Percentiles rank a stretch among this genome's conserved stretches.
phyloP scores from a whole-genome alignment of 2,329 filamentous ascomycete genomes.

The Talaromyces sp. region DNA sequence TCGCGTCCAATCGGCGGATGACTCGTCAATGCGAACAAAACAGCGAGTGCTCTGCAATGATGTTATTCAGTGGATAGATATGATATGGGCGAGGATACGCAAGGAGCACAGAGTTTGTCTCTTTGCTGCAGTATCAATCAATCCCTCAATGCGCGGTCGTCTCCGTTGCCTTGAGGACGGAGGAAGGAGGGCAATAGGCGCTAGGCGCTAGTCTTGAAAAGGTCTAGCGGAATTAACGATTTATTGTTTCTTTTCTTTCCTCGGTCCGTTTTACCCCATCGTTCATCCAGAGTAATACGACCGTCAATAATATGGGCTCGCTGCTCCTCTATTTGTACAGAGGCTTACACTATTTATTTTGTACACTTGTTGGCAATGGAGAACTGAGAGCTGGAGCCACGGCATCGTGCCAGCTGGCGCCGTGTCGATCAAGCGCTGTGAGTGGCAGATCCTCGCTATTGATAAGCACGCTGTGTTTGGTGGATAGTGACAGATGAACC shows the following conservation, averaged over 20 bases:
- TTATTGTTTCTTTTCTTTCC: not conserved
- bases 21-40: not conserved
- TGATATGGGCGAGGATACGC: not conserved
- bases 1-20: not conserved
- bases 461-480: not conserved
- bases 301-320: not conserved
- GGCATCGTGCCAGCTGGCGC: not conserved
- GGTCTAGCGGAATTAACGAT: not conserved
- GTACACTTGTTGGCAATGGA: not conserved
- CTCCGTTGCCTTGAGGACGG: not conserved
- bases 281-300: too few relatives aligned
- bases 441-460: not conserved
- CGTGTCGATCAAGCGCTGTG: not conserved
- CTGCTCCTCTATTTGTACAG: not conserved
- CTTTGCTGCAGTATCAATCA: not conserved
- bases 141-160: not conserved
- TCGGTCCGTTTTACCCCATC: not conserved
- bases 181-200: not conserved
- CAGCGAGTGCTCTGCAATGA: not conserved
- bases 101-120: not conserved
- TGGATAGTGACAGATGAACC: not conserved
- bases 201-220: not conserved
- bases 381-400: not conserved
- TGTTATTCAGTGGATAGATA: not conserved
- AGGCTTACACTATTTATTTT: too few relatives aligned